Evolutionary conservation across 176 grass and related monocot genomes (phyloP).

Genomic region (Phoenix roebelenii): DNA sequence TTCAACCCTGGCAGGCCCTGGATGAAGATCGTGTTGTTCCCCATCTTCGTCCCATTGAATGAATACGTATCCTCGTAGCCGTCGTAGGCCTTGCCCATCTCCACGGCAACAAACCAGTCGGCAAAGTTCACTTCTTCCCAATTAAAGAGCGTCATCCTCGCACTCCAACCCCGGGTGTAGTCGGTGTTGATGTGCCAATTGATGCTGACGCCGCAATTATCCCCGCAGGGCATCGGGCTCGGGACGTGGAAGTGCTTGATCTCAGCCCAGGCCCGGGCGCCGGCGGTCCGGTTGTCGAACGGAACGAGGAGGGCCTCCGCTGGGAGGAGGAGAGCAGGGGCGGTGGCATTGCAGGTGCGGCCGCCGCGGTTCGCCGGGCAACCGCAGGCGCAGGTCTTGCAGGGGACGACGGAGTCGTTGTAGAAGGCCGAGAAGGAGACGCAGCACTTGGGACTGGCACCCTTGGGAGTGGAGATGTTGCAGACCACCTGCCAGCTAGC

Average conservation of each 20-base stretch:
- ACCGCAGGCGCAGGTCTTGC: constrained; percentile 44
- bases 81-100: constrained; percentile 63
- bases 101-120: constrained; percentile 73
- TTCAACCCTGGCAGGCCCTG: constrained; percentile 64
- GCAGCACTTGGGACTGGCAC: constrained; percentile 40
- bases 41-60: constrained; percentile 46
- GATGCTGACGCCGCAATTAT: constrained; percentile 58
- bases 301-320: constrained; percentile 48
- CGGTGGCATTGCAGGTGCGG: constrained; percentile 36
- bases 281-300: constrained; percentile 29
- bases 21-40: constrained; percentile 84
- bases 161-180: constrained; percentile 80
- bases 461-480: constrained; percentile 30
- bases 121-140: constrained; percentile 66
- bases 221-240: constrained; percentile 48
- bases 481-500: constrained; percentile 61
- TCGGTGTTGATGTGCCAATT: constrained; percentile 74
- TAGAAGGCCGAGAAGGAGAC: constrained; percentile 60
- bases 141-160: constrained; percentile 86
- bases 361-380: constrained; percentile 39
- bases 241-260: constrained; percentile 26
- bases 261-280: constrained; percentile 26
- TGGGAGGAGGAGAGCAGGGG: constrained; percentile 44
- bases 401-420: constrained; percentile 36
- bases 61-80: constrained; percentile 82